A percentile compares a stretch with the other conserved stretches of the same genome.
Conservation (phyloP, 495 filamentous ascomycete species). For the Tuber melanosporum region DNA sequence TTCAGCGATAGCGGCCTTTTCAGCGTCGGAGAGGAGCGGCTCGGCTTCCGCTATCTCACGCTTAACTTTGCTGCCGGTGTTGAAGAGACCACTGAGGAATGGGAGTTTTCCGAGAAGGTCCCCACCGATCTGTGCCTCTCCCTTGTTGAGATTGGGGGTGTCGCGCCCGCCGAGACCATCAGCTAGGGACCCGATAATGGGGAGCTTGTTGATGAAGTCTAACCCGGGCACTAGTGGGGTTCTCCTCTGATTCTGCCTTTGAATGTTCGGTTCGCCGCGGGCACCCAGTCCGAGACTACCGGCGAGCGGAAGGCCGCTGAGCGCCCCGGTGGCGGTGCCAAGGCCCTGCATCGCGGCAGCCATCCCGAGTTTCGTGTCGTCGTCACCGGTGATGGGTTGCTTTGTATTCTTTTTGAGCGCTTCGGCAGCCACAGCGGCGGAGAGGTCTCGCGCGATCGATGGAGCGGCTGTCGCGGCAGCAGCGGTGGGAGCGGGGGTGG, state of each 20-base stretch:
- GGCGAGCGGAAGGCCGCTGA: conserved; percentile 16
- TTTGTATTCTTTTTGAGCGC: neutral
- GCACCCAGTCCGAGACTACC: conserved; percentile 20
- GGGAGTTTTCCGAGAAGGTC: conserved; percentile 4
- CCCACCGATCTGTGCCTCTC: neutral
- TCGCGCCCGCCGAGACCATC: conserved; percentile 6
- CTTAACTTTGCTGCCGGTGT: conserved; percentile 6
- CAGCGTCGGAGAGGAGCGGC: neutral
- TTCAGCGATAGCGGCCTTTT: neutral
- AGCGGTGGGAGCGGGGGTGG: conserved; percentile 8
- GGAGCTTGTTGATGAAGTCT: neutral
- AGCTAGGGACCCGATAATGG: neutral
- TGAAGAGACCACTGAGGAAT: neutral
- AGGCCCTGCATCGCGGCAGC: conserved; percentile 27
- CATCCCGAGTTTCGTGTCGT: conserved; percentile 29
- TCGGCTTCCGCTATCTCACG: neutral
- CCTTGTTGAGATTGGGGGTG: conserved; percentile 8
- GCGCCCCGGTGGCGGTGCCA: conserved; percentile 13
- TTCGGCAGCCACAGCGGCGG: neutral
- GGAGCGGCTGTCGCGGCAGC: neutral
- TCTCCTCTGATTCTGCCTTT: conserved; percentile 6
- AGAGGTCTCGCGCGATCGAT: neutral
- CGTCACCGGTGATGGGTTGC: conserved; percentile 21
- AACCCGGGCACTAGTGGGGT: neutral
- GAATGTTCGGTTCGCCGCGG: neutral